Evolutionary conservation across 352 stramenopile species (phyloP).

Genomic region (Peronospora tabacina): DNA sequence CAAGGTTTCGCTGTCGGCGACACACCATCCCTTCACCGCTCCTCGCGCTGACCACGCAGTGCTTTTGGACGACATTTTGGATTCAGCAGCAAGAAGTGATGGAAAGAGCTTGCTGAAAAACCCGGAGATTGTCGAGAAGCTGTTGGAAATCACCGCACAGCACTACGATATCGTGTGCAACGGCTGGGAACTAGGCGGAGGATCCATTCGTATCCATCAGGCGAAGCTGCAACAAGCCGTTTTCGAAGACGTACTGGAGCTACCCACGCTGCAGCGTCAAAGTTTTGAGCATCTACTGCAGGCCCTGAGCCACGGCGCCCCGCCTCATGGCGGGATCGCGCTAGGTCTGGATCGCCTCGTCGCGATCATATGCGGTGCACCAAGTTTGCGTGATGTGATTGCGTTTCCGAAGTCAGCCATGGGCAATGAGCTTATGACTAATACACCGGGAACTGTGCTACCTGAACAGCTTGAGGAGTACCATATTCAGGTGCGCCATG

Average conservation of each 20-base stretch:
- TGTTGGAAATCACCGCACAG: constrained; percentile 60
- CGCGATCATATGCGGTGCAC: constrained; percentile 69
- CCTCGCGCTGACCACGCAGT: constrained; percentile 40
- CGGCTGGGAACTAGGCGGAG: constrained; percentile 80
- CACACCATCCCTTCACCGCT: constrained; percentile 84
- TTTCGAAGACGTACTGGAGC: constrained; percentile 69
- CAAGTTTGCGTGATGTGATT: constrained; percentile 83
- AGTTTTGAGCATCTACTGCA: constrained; percentile 83
- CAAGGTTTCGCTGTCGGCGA: constrained; percentile 52
- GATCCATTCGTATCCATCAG: constrained; percentile 81
- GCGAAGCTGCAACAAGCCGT: constrained; percentile 61
- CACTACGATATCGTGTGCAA: constrained; percentile 88
- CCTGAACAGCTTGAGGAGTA: constrained; percentile 69
- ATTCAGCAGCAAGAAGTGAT: constrained; percentile 7
- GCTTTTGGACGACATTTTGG: constrained; percentile 44
- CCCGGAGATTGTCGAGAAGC: constrained; percentile 38
- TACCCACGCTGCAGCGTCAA: constrained; percentile 55
- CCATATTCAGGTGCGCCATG: constrained; percentile 52
- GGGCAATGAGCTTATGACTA: constrained; percentile 85
- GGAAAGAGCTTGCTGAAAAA: constrained; percentile 44
- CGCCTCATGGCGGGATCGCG: constrained; percentile 80
- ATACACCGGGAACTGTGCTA: constrained; percentile 55
- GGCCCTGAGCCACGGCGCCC: constrained; percentile 66
- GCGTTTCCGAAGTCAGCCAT: constrained; percentile 87
- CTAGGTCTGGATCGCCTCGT: constrained; percentile 82